Evolutionary conservation across 2,329 filamentous ascomycete species (phyloP).

Genomic region (Aspergillus candidus): DNA sequence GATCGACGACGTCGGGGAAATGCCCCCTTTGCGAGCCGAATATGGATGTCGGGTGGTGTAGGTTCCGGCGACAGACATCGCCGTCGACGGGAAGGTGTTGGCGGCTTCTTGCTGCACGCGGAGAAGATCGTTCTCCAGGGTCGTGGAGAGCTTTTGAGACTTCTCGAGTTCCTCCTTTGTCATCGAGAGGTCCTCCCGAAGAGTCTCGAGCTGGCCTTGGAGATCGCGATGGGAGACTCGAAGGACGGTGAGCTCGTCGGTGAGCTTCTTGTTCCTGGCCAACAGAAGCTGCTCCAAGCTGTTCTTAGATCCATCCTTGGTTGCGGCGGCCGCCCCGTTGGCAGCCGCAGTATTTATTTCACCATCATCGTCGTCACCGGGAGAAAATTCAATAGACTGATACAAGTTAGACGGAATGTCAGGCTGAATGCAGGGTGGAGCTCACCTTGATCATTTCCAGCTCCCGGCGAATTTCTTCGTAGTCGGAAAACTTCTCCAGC

Average conservation of each 20-base stretch:
- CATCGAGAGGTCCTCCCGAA: conserved; percentile 76
- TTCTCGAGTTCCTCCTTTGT: conserved; percentile 83
- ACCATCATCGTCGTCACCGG: conserved; percentile 66
- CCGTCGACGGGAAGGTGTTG: conserved; percentile 74
- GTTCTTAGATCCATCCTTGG: conserved; percentile 47
- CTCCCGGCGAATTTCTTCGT: conserved; percentile 93
- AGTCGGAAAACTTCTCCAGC: conserved; percentile 84
- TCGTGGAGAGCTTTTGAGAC: conserved; percentile 75
- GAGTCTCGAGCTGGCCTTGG: conserved; percentile 67
- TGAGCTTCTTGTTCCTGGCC: conserved; percentile 91
- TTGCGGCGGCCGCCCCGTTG: conserved; percentile 50
- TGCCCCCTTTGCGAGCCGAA: conserved; percentile 61
- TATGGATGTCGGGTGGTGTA: conserved; percentile 75
- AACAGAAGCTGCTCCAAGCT: conserved; percentile 86
- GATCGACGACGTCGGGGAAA: conserved; percentile 93
- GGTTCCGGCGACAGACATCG: conserved; percentile 87
- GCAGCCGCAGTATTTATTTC: conserved; percentile 34
- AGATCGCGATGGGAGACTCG: conserved; percentile 92
- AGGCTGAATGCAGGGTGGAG: neutral
- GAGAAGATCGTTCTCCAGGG: conserved; percentile 85
- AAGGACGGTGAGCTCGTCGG: conserved; percentile 85
- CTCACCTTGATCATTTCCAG: conserved; percentile 79
- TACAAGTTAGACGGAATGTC: conserved; percentile 6
- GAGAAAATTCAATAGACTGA: conserved; percentile 88
- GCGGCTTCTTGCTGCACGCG: conserved; percentile 78